Percentiles rank a stretch among this genome's conserved stretches.
Evolutionary conservation across 257 asterid species (phyloP).

Genomic region (Fraxinus quadrangulata): DNA sequence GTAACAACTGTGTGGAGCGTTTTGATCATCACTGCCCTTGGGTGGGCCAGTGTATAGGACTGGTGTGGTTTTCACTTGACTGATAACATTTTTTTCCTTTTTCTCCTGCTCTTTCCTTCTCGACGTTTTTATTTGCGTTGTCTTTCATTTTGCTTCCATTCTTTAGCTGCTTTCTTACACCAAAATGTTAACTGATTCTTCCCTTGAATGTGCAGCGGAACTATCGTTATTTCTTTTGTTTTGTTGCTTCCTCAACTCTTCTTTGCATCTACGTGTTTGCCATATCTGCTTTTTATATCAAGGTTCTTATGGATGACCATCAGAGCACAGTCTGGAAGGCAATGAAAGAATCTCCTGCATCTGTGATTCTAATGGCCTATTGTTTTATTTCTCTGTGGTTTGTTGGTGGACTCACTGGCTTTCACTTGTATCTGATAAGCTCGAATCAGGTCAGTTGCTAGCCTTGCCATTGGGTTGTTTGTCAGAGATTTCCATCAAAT

Average conservation of each 20-base stretch:
- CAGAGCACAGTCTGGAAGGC: slow-evolving; percentile 92
- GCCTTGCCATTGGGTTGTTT: slow-evolving; percentile 4
- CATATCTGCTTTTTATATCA: slow-evolving; percentile 81
- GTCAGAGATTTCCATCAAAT: not conserved
- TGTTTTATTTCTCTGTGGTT: slow-evolving; percentile 96
- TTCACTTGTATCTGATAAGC: slow-evolving; percentile 87
- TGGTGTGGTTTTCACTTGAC: slow-evolving; percentile 49
- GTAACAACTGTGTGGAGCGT: slow-evolving; percentile 95
- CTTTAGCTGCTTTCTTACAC: slow-evolving; percentile 14
- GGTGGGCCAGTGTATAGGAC: slow-evolving; percentile 98
- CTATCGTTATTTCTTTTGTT: slow-evolving; percentile 92
- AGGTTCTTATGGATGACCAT: slow-evolving; percentile 78
- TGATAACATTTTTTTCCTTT: not conserved
- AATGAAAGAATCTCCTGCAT: slow-evolving; percentile 94
- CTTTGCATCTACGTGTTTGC: slow-evolving; percentile 93
- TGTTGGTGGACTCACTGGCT: slow-evolving; percentile 98
- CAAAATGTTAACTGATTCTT: slow-evolving; percentile 25
- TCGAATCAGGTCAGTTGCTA: slow-evolving; percentile 78
- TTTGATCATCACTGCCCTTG: slow-evolving; percentile 99
- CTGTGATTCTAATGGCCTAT: slow-evolving; percentile 77
- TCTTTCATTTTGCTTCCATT: slow-evolving; percentile 19
- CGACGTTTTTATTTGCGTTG: not conserved
- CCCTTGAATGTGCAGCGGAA: slow-evolving; percentile 70
- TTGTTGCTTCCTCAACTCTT: slow-evolving; percentile 83
- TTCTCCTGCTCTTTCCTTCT: not conserved